phyloP scores from a whole-genome alignment of 2,329 filamentous ascomycete genomes.

The Alternaria metachromatica region DNA sequence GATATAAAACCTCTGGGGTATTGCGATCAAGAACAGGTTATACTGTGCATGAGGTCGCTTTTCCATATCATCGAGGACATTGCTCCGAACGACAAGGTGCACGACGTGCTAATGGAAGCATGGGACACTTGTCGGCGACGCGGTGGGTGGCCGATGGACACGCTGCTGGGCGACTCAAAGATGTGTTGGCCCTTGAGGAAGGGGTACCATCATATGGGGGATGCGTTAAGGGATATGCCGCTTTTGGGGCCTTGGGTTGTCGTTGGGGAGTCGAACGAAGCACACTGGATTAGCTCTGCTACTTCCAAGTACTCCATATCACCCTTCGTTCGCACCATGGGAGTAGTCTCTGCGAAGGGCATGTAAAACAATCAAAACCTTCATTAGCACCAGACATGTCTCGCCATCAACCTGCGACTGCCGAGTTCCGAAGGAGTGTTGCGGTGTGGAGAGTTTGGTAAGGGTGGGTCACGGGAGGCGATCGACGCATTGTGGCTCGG shows the following conservation, averaged over 20 bases:
- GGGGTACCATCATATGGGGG: background rate
- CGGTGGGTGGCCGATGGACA: background rate
- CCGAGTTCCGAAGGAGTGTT: background rate
- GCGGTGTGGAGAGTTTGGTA: background rate
- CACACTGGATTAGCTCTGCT: no score
- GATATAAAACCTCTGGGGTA: background rate
- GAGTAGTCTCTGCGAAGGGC: background rate
- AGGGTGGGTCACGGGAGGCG: constrained; percentile 4
- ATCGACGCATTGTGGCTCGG: background rate
- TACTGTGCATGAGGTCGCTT: background rate
- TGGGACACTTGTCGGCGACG: background rate
- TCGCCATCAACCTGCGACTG: background rate
- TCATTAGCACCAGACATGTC: background rate
- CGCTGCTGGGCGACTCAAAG: background rate
- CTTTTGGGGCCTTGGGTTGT: background rate
- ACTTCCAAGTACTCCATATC: no score
- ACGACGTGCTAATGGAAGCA: background rate
- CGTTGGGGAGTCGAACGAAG: background rate
- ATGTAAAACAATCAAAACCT: background rate
- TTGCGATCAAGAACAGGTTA: background rate
- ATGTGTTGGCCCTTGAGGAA: background rate
- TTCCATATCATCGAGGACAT: background rate
- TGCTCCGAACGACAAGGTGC: background rate
- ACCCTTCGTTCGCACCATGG: background rate
- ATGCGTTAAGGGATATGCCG: background rate